Conservation (phyloP, 2,329 filamentous ascomycete species). For the Fusarium tricinctum region DNA sequence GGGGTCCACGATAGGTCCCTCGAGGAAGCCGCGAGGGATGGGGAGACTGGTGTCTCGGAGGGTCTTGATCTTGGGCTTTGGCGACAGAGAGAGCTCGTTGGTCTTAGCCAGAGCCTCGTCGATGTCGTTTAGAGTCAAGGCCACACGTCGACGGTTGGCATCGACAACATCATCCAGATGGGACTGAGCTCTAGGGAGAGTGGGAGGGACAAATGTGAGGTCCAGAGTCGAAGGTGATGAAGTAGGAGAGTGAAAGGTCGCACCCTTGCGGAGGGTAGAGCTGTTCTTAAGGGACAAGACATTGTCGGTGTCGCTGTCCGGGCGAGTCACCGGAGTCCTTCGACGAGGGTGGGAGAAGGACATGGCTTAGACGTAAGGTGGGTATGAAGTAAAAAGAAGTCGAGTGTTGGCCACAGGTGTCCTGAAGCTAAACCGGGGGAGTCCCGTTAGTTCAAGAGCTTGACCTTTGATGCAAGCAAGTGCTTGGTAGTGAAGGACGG, state of each 20-base stretch:
- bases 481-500: constrained; percentile 45
- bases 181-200: constrained; percentile 76
- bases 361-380: constrained; percentile 61
- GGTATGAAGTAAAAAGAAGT: constrained; percentile 47
- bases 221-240: constrained; percentile 60
- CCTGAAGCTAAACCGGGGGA: constrained; percentile 51
- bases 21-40: constrained; percentile 71
- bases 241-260: constrained; percentile 72
- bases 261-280: constrained; percentile 75
- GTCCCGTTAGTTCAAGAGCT: constrained; percentile 51
- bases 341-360: constrained; percentile 63
- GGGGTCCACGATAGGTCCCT: constrained; percentile 67
- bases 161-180: constrained; percentile 79
- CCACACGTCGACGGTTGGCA: constrained; percentile 77
- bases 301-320: constrained; percentile 52
- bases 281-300: constrained; percentile 55
- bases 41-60: constrained; percentile 71
- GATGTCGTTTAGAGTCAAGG: constrained; percentile 74
- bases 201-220: constrained; percentile 63
- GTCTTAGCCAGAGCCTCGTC: constrained; percentile 70
- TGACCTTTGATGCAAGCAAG: constrained; percentile 46
- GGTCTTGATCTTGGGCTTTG: constrained; percentile 51
- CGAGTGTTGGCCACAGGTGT: constrained; percentile 52
- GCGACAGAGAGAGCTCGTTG: constrained; percentile 57
- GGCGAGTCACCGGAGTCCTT: constrained; percentile 61